Evolutionary conservation across 441 rosid species (phyloP), one percentile per base, ranked within the genome.

Genomic region (Rhodomyrtus psidioides): DNA sequence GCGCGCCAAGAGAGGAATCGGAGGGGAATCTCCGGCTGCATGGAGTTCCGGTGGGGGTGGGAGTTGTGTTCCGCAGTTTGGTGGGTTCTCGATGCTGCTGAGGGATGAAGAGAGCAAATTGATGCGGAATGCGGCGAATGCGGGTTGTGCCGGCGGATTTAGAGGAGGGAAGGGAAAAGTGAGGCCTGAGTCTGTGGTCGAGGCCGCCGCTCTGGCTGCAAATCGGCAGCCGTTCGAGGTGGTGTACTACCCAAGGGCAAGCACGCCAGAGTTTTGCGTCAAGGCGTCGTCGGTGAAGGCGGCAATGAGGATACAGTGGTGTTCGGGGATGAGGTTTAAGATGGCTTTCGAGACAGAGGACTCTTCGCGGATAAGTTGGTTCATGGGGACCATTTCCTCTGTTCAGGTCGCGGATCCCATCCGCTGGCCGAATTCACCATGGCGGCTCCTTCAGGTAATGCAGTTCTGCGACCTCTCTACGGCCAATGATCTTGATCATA

Each of bases 331-430:
- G 98, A 91, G 98, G 90, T 97, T 97, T 89, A 97, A 97, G 90
- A 97, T 97, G 99, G 91, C 99, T 51, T 96, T 97, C 83, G 99
- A 97, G 90, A 96, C 99, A 0, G 99, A 97, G 86, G 99, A 97
- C 88, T 96, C 98, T 0, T 96, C 99, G 21, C 87, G 99, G 85
- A 95, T 97, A 49, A 97, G 99, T 89, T 97, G 99, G 98, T 97
- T 96, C 89, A 94, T 95, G 98, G 99, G 99, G 58, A 94, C 97
- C 44, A 92, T 95, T 81, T 93, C 99, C 58, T 91, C 92, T 65
- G 99, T 95, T 90, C 96, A 94, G 82, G 95, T 97, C 86, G 89
- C 92, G 53, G 99, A 97, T 86, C 94, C 94, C 81, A 89, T 95
- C 62, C 94, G 89, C 56, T 97, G 99, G 99, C 95, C 98, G 46